These are phyloP conservation scores for Plantago ovata DNA, from an alignment of 257 asterid species.

Conservation along the genomic window DNA sequence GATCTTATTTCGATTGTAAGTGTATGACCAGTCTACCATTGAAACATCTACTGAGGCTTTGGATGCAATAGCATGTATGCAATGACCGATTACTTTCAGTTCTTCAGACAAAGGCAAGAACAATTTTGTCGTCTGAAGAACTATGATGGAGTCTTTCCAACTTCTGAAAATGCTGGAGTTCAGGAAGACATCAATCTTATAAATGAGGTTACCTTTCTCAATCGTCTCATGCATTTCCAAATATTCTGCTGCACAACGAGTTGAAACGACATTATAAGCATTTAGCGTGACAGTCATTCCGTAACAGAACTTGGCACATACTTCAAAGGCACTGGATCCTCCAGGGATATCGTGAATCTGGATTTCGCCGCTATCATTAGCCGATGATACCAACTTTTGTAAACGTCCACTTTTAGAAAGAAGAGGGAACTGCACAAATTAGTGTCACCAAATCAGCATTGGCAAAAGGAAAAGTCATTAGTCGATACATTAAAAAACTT, in stretches of 20 bases:
- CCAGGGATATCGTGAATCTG: conserved; percentile 80
- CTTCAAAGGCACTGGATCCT: conserved; percentile 72
- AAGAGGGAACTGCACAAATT: conserved; percentile 78
- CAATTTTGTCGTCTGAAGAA: conserved; percentile 66
- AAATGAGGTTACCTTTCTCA: conserved; percentile 83
- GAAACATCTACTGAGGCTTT: conserved; percentile 71
- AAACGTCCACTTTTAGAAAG: conserved; percentile 73
- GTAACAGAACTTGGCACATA: conserved; percentile 91
- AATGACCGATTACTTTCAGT: conserved; percentile 61
- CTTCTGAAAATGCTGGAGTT: conserved; percentile 73
- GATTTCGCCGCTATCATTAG: conserved; percentile 52
- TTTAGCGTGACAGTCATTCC: conserved; percentile 85
- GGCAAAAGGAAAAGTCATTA: not conserved
- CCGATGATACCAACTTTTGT: conserved; percentile 63
- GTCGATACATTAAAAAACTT: not conserved
- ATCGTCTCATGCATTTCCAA: conserved; percentile 75
- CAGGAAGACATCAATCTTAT: conserved; percentile 87
- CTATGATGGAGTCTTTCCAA: conserved; percentile 97
- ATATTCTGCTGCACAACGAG: conserved; percentile 93
- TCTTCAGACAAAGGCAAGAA: conserved; percentile 59
- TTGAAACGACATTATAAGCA: conserved; percentile 68
- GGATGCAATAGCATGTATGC: conserved; percentile 76
- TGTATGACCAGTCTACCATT: conserved; percentile 86
- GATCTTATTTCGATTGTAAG: conserved; percentile 74
- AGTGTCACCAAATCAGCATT: conserved; percentile 23